Conservation (phyloP, 345 rosid genomes). For the Brassica cretica region DNA sequence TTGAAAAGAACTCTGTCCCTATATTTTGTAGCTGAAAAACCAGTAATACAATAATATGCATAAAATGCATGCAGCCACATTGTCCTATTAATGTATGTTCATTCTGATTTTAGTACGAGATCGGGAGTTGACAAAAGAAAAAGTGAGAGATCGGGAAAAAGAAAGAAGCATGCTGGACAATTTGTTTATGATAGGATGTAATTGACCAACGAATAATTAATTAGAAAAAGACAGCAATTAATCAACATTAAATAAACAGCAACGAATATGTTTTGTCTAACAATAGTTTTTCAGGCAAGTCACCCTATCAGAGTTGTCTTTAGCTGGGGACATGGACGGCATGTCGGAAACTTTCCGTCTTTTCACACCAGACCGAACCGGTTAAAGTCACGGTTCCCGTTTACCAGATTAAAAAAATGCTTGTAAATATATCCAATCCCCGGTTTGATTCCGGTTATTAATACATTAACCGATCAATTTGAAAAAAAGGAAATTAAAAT, state of each 20-base stretch:
- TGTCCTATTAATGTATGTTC: neutral
- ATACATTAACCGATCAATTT: conserved; percentile 13
- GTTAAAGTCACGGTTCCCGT: neutral
- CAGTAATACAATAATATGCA: no score
- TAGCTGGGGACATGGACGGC: conserved; percentile 42
- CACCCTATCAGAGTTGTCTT: conserved; percentile 20
- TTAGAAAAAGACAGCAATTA: neutral
- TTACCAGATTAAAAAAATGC: neutral
- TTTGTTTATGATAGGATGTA: neutral
- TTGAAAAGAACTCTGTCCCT: no score
- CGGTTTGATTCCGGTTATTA: neutral
- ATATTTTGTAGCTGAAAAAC: no score
- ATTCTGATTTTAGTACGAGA: neutral
- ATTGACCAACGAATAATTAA: neutral
- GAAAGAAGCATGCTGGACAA: neutral
- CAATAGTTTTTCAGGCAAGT: conserved; percentile 13
- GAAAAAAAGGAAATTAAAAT: neutral
- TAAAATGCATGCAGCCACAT: no score
- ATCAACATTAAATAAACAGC: neutral
- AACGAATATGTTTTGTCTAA: neutral
- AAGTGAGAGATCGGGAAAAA: neutral
- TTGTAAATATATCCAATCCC: neutral
- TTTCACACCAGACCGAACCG: conserved; percentile 9
- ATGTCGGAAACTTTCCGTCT: conserved; percentile 20
- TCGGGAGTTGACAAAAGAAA: neutral